Base-by-base conservation (phyloP, 306 rosid species). In the Begonia fuchsioides region DNA sequence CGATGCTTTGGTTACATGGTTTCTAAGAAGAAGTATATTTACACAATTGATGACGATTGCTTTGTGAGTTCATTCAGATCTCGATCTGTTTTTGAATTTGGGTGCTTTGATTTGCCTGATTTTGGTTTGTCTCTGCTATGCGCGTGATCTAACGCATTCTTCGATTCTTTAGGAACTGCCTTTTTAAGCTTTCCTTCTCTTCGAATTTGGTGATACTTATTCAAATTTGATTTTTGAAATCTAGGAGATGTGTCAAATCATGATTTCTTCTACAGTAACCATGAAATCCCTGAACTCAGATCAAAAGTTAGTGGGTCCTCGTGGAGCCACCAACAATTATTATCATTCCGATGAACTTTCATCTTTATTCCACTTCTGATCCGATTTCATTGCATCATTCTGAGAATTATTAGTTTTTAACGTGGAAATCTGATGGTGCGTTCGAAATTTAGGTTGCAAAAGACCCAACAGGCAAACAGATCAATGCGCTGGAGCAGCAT, bases 1-100 rank as follows among this genome's bases (percentile, higher is more conserved):
- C 82, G 93, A 15, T 86, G 96, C 77, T 86, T 86, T 41, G 96
- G 96, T 26, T 86, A 86, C 62, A 86, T 86, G 96, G 93, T 86
- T 17, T 86, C 96, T 32, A 81, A 79, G 74, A 86, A 86, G 86
- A 86, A 86, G 72, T 86, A 86, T 35, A 76, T 86, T 52, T 86
- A 13, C 86, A 86, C 96, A 48, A 86, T 86, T 57, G 96, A 86
- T 62, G 96, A 86, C 63, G 96, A 86, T 38, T 86, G 96, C 49
- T 86, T 86, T 57, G 96, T 86, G 59, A 72, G 88, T 10, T 39
- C 48, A 8, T 12, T 8, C 13, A 11, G 17, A 8, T 41, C 18
- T 20, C 49, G 43, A 11, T 12, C 26, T 56, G 35, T 15, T 35
- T 32, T 3, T 14, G 19, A 19, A 19, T 19, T 19, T 19, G 26